Conservation (phyloP, 176 grass and related monocot genomes). For the Dactylis glomerata region DNA sequence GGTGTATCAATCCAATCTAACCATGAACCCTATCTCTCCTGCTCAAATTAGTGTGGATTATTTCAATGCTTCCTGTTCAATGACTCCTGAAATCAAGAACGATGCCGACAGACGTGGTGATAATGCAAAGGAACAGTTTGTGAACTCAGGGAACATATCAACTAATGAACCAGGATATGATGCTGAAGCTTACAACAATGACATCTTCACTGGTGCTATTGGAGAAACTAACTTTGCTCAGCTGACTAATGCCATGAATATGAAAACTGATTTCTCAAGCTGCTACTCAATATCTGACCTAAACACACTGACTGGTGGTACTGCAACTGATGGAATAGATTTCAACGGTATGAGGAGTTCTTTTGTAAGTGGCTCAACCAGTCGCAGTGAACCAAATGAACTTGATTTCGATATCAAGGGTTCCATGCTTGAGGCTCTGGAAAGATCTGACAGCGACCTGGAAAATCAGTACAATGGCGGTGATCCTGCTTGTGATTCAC, state of each 20-base stretch:
- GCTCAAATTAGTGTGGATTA: conserved; percentile 48
- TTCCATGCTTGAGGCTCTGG: conserved; percentile 73
- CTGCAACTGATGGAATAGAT: conserved; percentile 54
- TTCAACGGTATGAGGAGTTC: conserved; percentile 35
- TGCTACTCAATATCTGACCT: conserved; percentile 54
- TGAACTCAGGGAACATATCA: conserved; percentile 29
- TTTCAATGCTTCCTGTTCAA: conserved; percentile 42
- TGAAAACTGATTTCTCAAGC: conserved; percentile 57
- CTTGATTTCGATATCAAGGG: conserved; percentile 85
- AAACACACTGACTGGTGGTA: conserved; percentile 49
- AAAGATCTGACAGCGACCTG: conserved; percentile 57
- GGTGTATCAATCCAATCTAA: conserved; percentile 42
- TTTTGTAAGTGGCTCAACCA: conserved; percentile 57
- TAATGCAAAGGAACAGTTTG: conserved; percentile 33
- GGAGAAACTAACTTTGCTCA: conserved; percentile 53
- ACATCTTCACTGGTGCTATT: conserved; percentile 54
- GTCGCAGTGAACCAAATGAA: conserved; percentile 44
- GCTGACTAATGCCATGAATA: conserved; percentile 52
- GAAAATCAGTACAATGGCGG: conserved; percentile 63
- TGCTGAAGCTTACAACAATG: conserved; percentile 46
- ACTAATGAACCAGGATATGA: conserved; percentile 48
- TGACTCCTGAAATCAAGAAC: conserved; percentile 53
- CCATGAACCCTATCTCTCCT: conserved; percentile 35
- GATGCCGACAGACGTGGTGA: conserved; percentile 32
- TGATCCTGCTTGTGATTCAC: conserved; percentile 43